A percentile compares a stretch with the other conserved stretches of the same genome.
phyloP scores from a whole-genome alignment of 2,329 filamentous ascomycete genomes.

The Huntiella savannae region DNA sequence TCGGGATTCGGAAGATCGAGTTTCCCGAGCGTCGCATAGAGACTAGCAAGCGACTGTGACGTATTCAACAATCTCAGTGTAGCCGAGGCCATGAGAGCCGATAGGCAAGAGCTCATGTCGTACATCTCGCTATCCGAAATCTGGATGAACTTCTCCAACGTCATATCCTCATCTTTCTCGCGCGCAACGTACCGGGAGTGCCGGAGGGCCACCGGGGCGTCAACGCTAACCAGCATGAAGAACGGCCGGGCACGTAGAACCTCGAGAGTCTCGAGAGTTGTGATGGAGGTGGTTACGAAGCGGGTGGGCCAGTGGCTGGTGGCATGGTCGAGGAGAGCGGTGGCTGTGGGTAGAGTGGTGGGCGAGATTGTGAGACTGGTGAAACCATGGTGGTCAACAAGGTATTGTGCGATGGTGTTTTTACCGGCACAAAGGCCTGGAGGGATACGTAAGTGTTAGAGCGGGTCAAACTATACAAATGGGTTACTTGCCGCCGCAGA shows the following conservation, averaged over 20 bases:
- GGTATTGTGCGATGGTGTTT: conserved; percentile 70
- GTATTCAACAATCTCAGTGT: conserved; percentile 77
- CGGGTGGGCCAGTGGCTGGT: conserved; percentile 66
- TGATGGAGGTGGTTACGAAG: conserved; percentile 75
- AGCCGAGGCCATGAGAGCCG: conserved; percentile 62
- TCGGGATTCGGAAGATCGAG: conserved; percentile 62
- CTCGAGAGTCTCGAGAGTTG: conserved; percentile 54
- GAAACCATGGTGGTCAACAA: conserved; percentile 71
- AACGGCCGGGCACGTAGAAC: conserved; percentile 64
- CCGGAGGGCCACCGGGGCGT: conserved; percentile 69
- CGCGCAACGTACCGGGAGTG: conserved; percentile 58
- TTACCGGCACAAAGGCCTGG: conserved; percentile 86
- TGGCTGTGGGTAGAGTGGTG: conserved; percentile 36
- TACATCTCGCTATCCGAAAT: conserved; percentile 61
- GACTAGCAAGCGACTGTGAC: conserved; percentile 47
- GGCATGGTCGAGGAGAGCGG: conserved; percentile 63
- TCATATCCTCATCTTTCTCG: neutral
- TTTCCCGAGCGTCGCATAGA: conserved; percentile 52
- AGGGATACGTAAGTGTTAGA: neutral
- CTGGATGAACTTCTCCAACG: conserved; percentile 35
- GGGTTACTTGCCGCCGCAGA: conserved; percentile 44
- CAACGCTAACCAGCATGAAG: conserved; percentile 80
- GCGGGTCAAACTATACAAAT: neutral
- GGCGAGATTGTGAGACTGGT: conserved; percentile 44
- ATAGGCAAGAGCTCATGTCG: conserved; percentile 40